Evolutionary conservation across 176 grass and related monocot genomes (phyloP).

Genomic region (Eragrostis nindensis): DNA sequence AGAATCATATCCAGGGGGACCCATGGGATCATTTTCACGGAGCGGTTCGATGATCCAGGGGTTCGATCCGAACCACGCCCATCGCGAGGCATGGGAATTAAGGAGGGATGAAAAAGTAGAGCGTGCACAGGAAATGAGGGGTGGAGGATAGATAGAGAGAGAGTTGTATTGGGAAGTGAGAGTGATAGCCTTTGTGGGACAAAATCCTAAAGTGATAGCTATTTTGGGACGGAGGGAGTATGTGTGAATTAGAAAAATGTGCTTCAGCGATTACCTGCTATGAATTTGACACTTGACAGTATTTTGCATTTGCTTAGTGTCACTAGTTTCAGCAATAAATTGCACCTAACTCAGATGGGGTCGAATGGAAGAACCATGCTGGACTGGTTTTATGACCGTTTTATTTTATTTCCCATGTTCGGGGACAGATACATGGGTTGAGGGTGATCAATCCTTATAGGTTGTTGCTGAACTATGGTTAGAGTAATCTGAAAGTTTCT

Average conservation of each 20-base stretch:
- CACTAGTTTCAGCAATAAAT: not conserved
- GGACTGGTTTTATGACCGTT: not conserved
- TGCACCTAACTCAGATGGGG: not conserved
- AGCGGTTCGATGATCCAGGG: too few relatives aligned
- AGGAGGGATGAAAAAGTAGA: too few relatives aligned
- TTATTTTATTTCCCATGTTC: not conserved
- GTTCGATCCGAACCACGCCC: too few relatives aligned
- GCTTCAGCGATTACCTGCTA: not conserved
- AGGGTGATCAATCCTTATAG: not conserved
- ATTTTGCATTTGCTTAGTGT: not conserved
- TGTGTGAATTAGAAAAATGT: not conserved
- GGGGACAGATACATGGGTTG: not conserved
- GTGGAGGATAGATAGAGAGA: too few relatives aligned
- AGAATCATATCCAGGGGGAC: too few relatives aligned
- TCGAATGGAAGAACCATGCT: slow-evolving; percentile 7
- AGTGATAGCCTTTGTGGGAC: too few relatives aligned
- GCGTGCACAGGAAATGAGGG: too few relatives aligned
- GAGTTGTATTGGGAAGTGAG: too few relatives aligned
- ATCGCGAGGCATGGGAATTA: too few relatives aligned
- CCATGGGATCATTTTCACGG: too few relatives aligned
- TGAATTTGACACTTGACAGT: not conserved
- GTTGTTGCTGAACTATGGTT: not conserved
- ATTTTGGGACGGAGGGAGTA: too few relatives aligned
- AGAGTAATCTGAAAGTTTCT: not conserved
- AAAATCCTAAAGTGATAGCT: too few relatives aligned